Evolutionary conservation across 1,284 basidiomycete genomes (phyloP).

Genomic region (Fereydounia khargensis): DNA sequence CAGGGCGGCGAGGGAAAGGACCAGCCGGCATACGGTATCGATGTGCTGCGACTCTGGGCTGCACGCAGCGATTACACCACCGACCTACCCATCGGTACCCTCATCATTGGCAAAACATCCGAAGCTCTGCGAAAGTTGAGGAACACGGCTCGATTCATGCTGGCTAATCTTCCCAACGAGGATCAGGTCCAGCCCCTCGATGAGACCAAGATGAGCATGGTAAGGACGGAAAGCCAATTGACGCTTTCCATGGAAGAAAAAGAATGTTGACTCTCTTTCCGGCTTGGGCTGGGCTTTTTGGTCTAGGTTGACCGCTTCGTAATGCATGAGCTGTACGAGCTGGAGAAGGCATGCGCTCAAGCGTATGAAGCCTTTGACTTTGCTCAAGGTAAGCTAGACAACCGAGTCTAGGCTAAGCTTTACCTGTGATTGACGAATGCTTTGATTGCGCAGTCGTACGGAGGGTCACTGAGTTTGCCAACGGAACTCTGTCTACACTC

Average conservation of each 20-base stretch:
- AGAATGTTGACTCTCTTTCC: not conserved
- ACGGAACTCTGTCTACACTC: slow-evolving; percentile 63
- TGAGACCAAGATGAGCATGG: slow-evolving; percentile 14
- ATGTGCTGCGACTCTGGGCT: slow-evolving; percentile 85
- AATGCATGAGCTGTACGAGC: slow-evolving; percentile 74
- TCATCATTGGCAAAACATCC: slow-evolving; percentile 72
- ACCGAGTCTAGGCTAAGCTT: slow-evolving; percentile 15
- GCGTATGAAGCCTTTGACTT: slow-evolving; percentile 79
- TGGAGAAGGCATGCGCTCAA: slow-evolving; percentile 69
- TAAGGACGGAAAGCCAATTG: not conserved
- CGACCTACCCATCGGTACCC: slow-evolving; percentile 81
- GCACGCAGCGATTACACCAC: slow-evolving; percentile 86
- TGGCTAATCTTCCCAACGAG: slow-evolving; percentile 66
- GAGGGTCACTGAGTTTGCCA: slow-evolving; percentile 59
- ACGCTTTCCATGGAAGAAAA: not conserved
- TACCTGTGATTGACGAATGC: too few species aligned
- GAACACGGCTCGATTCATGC: slow-evolving; percentile 82
- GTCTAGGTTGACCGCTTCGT: slow-evolving; percentile 65
- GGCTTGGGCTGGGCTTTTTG: not conserved
- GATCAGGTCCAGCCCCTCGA: slow-evolving; percentile 7
- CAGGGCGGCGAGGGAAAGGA: slow-evolving; percentile 67
- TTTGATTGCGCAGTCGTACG: too few species aligned
- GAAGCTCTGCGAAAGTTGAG: slow-evolving; percentile 82
- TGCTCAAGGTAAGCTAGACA: slow-evolving; percentile 83
- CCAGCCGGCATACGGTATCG: slow-evolving; percentile 77